Conservation (phyloP, 371 early-diverging fungal genomes). For the Conidiobolus incongruus region DNA sequence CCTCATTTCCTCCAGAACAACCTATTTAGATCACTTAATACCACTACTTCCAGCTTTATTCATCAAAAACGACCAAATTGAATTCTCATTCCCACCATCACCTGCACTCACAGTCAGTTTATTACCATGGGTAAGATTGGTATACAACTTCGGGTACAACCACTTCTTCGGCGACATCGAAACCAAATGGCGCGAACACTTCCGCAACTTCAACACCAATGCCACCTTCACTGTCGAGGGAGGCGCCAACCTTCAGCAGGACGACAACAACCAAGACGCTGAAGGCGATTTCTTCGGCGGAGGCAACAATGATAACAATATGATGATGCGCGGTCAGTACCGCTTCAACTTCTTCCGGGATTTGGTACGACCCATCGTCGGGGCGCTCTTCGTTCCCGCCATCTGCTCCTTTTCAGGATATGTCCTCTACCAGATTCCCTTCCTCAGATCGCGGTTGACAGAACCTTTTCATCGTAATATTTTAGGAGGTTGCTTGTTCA, state of each 20-base stretch:
- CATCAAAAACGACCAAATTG: constrained; percentile 15
- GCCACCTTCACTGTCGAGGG: constrained; percentile 5
- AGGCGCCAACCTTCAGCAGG: background rate
- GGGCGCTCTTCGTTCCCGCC: constrained; percentile 3
- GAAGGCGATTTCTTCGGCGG: background rate
- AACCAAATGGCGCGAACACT: constrained; percentile 9
- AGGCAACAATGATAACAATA: background rate
- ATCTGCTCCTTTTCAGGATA: background rate
- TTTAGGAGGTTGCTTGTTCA: constrained; percentile 31
- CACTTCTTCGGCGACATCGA: constrained; percentile 12
- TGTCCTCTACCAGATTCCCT: constrained; percentile 16
- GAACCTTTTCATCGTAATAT: constrained; percentile 29
- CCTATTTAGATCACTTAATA: constrained; percentile 18
- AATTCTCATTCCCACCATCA: constrained; percentile 23
- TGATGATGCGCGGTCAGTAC: background rate
- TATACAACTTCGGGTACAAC: constrained; percentile 21
- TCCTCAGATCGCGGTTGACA: constrained; percentile 19
- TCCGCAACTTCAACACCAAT: constrained; percentile 13
- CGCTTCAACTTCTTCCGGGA: background rate
- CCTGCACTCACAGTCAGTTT: constrained; percentile 22
- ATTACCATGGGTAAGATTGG: constrained; percentile 30
- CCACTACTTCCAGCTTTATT: constrained; percentile 22
- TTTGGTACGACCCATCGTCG: background rate
- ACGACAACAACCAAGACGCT: background rate
- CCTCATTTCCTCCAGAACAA: constrained; percentile 29